Percentiles rank a stretch among this genome's conserved stretches.
These are phyloP conservation scores for Jaminaea rosea DNA, from an alignment of 1,284 basidiomycete genomes.

Conservation along the genomic window DNA sequence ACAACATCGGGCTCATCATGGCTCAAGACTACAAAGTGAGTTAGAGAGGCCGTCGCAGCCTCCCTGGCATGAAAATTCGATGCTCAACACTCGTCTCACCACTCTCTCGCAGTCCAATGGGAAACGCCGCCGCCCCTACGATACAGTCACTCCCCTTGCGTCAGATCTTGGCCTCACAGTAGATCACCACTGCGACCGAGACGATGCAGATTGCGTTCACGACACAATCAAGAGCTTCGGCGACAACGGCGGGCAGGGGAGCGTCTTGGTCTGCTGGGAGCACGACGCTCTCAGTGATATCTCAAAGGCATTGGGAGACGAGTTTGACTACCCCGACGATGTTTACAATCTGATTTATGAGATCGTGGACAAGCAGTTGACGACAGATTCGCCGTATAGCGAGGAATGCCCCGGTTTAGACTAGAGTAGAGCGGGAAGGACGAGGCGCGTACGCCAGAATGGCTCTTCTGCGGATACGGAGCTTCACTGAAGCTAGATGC, in stretches of 20 bases:
- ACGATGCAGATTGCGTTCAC: conserved; percentile 38
- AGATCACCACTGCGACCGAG: conserved; percentile 40
- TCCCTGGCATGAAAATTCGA: too few species aligned
- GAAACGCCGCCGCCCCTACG: conserved; percentile 36
- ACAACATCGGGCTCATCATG: conserved; percentile 39
- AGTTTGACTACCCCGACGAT: conserved; percentile 12
- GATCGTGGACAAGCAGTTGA: conserved; percentile 10
- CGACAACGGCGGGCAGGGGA: conserved; percentile 7
- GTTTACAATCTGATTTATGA: conserved; percentile 18
- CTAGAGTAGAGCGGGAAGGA: background rate
- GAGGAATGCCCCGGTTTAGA: conserved; percentile 25
- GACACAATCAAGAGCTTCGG: conserved; percentile 27
- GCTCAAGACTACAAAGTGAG: conserved; percentile 2
- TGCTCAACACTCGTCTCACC: conserved; percentile 17
- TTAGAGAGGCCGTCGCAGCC: too few species aligned
- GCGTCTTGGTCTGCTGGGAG: conserved; percentile 31
- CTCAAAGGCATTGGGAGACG: conserved; percentile 29
- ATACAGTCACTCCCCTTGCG: conserved; percentile 44
- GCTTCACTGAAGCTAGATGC: too few species aligned
- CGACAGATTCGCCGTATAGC: conserved; percentile 12
- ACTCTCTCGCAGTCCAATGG: conserved; percentile 30
- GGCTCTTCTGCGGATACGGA: too few species aligned
- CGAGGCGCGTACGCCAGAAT: too few species aligned
- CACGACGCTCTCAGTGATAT: conserved; percentile 26
- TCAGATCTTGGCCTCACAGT: conserved; percentile 36